Percentiles rank a stretch among this genome's conserved stretches.
Conservation (phyloP, 805 yeast species). For the Metschnikowia santaceciliae region DNA sequence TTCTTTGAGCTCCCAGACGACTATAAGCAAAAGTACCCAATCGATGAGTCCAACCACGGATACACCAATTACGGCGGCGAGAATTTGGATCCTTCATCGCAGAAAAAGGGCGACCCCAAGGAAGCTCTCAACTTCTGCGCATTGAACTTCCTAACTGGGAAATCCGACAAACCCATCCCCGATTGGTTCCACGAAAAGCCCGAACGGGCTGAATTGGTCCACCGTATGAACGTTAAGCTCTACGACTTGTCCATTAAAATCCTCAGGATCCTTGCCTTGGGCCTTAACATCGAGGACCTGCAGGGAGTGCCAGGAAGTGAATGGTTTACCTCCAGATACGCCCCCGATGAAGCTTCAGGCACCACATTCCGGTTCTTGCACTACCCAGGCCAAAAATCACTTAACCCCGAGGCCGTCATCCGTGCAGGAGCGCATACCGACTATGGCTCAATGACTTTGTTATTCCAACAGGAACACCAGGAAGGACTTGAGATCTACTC, state of each 20-base stretch:
- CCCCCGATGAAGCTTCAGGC: conserved; percentile 50
- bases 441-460: conserved; percentile 69
- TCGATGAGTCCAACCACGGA: conserved; percentile 57
- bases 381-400: conserved; percentile 58
- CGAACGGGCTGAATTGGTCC: conserved; percentile 39
- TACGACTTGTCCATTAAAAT: conserved; percentile 47
- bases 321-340: conserved; percentile 65
- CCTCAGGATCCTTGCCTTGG: conserved; percentile 55
- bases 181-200: conserved; percentile 41
- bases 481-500: conserved; percentile 70
- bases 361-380: conserved; percentile 66
- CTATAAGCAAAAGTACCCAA: conserved; percentile 48
- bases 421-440: conserved; percentile 89
- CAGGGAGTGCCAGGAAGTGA: conserved; percentile 32
- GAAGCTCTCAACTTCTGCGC: conserved; percentile 67
- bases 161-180: conserved; percentile 42
- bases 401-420: conserved; percentile 50
- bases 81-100: conserved; percentile 37
- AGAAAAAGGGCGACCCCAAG: conserved; percentile 53
- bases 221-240: conserved; percentile 39
- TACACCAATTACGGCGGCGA: conserved; percentile 56
- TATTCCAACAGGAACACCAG: conserved; percentile 66
- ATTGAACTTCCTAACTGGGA: conserved; percentile 49
- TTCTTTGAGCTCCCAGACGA: conserved; percentile 51
- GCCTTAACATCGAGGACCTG: conserved; percentile 55